phyloP scores from a whole-genome alignment of 2,329 filamentous ascomycete genomes.

The Teratosphaeria gauchensis region DNA sequence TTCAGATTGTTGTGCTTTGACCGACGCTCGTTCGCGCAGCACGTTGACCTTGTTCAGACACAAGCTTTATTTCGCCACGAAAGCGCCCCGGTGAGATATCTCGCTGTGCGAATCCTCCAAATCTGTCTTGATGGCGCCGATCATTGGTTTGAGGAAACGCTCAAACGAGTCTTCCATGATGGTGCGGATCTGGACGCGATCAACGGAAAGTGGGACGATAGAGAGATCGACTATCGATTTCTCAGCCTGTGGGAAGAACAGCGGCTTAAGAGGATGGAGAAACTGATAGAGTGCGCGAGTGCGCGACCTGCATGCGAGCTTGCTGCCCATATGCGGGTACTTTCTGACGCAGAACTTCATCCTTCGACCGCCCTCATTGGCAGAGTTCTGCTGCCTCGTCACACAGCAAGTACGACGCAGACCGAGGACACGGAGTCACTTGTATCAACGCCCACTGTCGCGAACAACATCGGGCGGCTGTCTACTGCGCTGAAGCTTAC shows the following conservation, averaged over 20 bases:
- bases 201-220: constrained; percentile 64
- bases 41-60: constrained; percentile 57
- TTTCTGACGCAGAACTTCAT: constrained; percentile 14
- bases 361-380: constrained; percentile 52
- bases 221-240: constrained; percentile 68
- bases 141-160: constrained; percentile 61
- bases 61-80: constrained; percentile 56
- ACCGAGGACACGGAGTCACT: neutral
- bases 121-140: constrained; percentile 73
- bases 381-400: constrained; percentile 56
- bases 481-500: constrained; percentile 56
- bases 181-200: constrained; percentile 43
- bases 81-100: constrained; percentile 58
- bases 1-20: constrained; percentile 77
- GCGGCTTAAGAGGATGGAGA: constrained; percentile 32
- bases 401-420: constrained; percentile 9
- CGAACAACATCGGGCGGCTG: constrained; percentile 60
- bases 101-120: constrained; percentile 74
- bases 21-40: constrained; percentile 53
- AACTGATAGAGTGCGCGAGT: constrained; percentile 3
- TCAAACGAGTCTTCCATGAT: constrained; percentile 53
- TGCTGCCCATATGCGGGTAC: constrained; percentile 2
- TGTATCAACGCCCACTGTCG: constrained; percentile 58
- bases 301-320: neutral
- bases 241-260: constrained; percentile 55